phyloP scores from a whole-genome alignment of 2,329 filamentous ascomycete species.

The Aspergillus latus region DNA sequence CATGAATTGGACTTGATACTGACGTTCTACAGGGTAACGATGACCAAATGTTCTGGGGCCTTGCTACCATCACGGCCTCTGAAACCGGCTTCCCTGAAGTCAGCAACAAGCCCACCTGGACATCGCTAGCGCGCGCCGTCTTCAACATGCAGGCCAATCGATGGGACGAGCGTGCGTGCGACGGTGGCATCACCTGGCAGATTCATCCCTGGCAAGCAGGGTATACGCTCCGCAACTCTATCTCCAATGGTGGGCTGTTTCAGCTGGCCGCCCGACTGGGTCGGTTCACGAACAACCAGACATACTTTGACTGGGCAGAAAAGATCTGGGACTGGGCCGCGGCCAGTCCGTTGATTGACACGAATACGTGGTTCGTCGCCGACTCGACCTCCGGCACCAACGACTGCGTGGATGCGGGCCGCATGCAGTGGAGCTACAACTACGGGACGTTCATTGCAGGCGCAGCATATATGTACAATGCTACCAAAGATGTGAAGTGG shows the following conservation, averaged over 20 bases:
- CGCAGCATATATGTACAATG: constrained; percentile 55
- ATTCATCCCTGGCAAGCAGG: constrained; percentile 73
- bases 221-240: constrained; percentile 55
- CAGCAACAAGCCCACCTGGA: constrained; percentile 66
- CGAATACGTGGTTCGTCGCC: constrained; percentile 35
- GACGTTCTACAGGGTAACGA: constrained; percentile 42
- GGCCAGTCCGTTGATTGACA: constrained; percentile 49
- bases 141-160: constrained; percentile 72
- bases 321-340: constrained; percentile 59
- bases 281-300: constrained; percentile 74
- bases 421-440: constrained; percentile 57
- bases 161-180: constrained; percentile 65
- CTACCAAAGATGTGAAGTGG: constrained; percentile 51
- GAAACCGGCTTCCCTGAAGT: constrained; percentile 73
- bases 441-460: constrained; percentile 54
- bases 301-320: constrained; percentile 72
- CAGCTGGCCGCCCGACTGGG: constrained; percentile 64
- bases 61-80: constrained; percentile 72
- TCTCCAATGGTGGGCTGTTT: constrained; percentile 57
- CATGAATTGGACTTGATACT: not conserved
- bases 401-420: constrained; percentile 48
- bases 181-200: constrained; percentile 80
- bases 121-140: constrained; percentile 70
- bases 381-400: constrained; percentile 17
- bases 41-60: constrained; percentile 72